Base-by-base conservation (phyloP, 2,329 filamentous ascomycete genomes). In the Talaromyces sp. region DNA sequence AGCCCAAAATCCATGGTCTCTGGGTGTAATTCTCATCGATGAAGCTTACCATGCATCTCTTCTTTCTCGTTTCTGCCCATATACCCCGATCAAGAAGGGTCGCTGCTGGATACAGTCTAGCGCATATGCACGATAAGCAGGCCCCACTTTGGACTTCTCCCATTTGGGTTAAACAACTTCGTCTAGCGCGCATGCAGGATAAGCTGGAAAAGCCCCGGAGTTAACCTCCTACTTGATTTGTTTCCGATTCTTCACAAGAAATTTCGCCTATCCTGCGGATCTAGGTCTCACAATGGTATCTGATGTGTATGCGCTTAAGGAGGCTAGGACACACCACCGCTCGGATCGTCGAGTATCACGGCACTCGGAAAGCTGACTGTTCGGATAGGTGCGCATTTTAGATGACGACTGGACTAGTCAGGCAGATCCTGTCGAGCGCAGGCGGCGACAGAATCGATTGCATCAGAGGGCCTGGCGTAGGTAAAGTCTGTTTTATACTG, bases 381-480 rank as follows among this genome's bases (percentile, higher is more conserved):
- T 7, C 11, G 22, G 27, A 42, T 17, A 61, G 59, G 19, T 55
- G 27, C 59, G 59, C 15, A 57, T 61, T 39, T 55, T 33, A 1
- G 59, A 61, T 42, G 64, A 65, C 10, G 63, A 65, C 61, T 65
- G 64, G 64, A 65, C 54, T 33, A 56, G 58, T 6, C 59, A 53
- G 13, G 54, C 56, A n/a, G 66, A 68, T 55, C 64, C 66, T 10
- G 53, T 53, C 28, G 55, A 63, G n/a, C 52, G 67, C 32, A 62
- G 64, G 51, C 64, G 58, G 55, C 22, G 65, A 13, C 66, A 68
- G 57, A 69, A 69, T 27, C 61, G 66, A 30, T 27, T 69, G 5
- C 63, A 67, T 51, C 67, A 69, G 33, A 62, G 67, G 39, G 66
- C 67, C 22, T 62, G 62, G 55, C 47, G 67, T 69, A 62, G 52